Base-by-base conservation (phyloP, 139 green algal species). In the Nannochloris sp. region DNA sequence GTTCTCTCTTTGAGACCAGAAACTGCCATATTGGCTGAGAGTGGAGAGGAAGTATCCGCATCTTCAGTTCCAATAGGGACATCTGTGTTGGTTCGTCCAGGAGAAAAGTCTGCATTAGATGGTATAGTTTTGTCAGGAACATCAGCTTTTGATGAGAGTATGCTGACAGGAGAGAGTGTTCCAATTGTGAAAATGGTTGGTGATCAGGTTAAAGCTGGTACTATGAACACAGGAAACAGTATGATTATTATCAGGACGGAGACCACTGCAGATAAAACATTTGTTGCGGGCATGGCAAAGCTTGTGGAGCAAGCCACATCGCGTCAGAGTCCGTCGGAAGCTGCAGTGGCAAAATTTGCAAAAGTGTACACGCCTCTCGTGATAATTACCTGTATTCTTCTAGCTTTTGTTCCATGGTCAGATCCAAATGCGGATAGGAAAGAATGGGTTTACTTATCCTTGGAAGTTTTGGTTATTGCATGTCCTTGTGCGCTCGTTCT, bases 401-500 rank as follows among this genome's bases (percentile, higher is more conserved):
- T 89, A 31, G 75, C 74, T 10, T 66, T 85, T 25, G 57, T 87
- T 14, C 77, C 80, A 3, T 77, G 70, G 33, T 61, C 67, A 4
- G 37, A 69, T 17, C 26, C 33, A 31, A 50, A 14, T 62, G 58
- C 31, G 49, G 23, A 49, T 69, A 67, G 70, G 57, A 13, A 16
- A 12, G 26, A 86, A 61, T 94, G 71, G 66, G 43, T 82, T 9
- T 87, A 91, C 64, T 67, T 85, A 31, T 80, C 87, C 13, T 70
- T 91, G 49, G 74, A 90, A 28, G 67, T 94, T 26, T 74, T 94
- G 13, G 87, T 94, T 12, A 82, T 77, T 5, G 85, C 85, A 20
- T 93, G 87, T 72, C 87, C 87, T 29, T 95, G 87, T 63, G 87
- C 87, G 16, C 73, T 95, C 28, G 85, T 94, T 31, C 79, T 95